Conservation (phyloP, 23 red algal genomes). For the Chondrus crispus region DNA sequence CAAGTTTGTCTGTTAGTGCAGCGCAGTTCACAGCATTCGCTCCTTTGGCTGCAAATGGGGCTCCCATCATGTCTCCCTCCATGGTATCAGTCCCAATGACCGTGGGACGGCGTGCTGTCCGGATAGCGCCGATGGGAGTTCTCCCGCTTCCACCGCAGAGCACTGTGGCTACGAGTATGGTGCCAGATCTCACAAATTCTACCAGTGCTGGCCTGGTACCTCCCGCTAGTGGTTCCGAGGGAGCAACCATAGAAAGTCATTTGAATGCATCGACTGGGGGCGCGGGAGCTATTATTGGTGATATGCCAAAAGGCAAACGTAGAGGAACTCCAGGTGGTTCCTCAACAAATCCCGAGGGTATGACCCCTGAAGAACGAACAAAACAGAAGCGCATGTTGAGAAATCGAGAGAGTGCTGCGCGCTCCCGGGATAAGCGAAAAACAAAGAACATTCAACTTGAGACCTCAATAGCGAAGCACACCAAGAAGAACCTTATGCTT, state of each 20-base stretch:
- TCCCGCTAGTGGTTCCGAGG: too few species aligned
- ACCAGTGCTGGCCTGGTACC: too few species aligned
- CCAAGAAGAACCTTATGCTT: neutral
- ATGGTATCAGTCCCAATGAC: neutral
- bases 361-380: constrained; percentile 48
- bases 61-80: neutral
- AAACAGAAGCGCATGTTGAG: constrained; percentile 51
- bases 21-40: neutral
- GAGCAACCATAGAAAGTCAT: too few species aligned
- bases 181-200: too few species aligned
- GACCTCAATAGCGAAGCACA: neutral
- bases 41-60: neutral
- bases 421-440: constrained; percentile 50
- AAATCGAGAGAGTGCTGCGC: constrained; percentile 52
- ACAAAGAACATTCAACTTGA: constrained; percentile 49
- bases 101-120: constrained; percentile 37
- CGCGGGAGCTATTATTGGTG: neutral
- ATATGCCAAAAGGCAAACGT: constrained; percentile 18
- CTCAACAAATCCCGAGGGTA: neutral
- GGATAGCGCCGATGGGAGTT: constrained; percentile 61
- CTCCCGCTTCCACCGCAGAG: constrained; percentile 24
- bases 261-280: neutral
- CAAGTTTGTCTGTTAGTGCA: neutral
- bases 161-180: neutral
- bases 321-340: neutral